These are phyloP conservation scores for Streptanthus diversifolius DNA, from an alignment of 345 rosid genomes.

Conservation along the genomic window DNA sequence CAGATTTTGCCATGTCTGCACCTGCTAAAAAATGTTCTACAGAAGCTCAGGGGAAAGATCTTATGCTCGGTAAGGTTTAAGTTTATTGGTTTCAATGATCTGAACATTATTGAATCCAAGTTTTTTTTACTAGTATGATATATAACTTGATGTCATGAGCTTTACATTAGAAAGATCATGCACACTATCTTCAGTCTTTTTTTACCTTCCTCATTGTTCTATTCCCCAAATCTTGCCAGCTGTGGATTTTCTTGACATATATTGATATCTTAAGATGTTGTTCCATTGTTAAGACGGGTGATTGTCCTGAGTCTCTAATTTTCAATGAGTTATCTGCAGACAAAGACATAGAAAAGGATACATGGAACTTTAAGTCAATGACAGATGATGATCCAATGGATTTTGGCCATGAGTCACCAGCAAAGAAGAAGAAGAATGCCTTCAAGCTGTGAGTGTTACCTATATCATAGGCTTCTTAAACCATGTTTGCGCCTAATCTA, in stretches of 20 bases:
- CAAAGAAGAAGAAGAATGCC: conserved; percentile 57
- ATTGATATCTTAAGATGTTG: conserved; percentile 9
- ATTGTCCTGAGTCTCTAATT: conserved; percentile 4
- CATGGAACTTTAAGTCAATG: conserved; percentile 67
- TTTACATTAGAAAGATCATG: conserved; percentile 10
- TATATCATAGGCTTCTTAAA: neutral
- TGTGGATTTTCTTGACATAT: neutral
- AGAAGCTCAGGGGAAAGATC: conserved; percentile 39
- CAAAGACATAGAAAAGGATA: conserved; percentile 69
- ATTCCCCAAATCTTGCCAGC: neutral
- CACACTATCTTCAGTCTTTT: neutral
- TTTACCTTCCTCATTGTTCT: neutral
- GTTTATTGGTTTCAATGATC: neutral
- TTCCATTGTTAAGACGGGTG: neutral
- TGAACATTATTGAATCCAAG: neutral
- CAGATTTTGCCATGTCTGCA: conserved; percentile 39
- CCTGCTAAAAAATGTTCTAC: conserved; percentile 39
- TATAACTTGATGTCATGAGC: neutral
- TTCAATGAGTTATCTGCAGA: conserved; percentile 41
- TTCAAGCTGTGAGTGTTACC: conserved; percentile 65
- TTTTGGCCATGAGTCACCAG: conserved; percentile 57
- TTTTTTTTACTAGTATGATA: neutral
- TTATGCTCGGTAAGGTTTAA: conserved; percentile 42
- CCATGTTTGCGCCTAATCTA: neutral
- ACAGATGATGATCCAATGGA: conserved; percentile 62